These are phyloP conservation scores for Lentinula aciculospora DNA, from an alignment of 768 basidiomycete species.

Conservation along the genomic window DNA sequence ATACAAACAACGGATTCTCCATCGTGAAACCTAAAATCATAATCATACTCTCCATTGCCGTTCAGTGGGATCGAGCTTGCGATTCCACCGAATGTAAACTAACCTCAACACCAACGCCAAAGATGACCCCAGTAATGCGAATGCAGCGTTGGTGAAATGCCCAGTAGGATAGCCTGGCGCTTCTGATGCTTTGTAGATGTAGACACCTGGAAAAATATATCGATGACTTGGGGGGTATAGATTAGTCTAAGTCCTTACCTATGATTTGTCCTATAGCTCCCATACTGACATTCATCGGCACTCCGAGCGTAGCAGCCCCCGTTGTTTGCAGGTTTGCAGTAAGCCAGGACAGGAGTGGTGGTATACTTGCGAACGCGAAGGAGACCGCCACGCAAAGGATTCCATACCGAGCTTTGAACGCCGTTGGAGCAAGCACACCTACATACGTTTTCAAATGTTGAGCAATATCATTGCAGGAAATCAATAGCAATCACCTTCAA, in stretches of 20 bases:
- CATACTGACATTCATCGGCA: slow-evolving; percentile 26
- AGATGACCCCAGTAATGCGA: slow-evolving; percentile 16
- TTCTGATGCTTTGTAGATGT: slow-evolving; percentile 22
- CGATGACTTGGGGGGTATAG: neutral
- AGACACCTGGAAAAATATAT: slow-evolving; percentile 12
- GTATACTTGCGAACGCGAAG: slow-evolving; percentile 26
- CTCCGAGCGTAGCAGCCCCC: slow-evolving; percentile 22
- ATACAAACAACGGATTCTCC: neutral
- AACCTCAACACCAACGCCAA: neutral
- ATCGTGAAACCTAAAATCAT: neutral
- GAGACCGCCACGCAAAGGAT: slow-evolving; percentile 24
- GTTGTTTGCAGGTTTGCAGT: slow-evolving; percentile 26
- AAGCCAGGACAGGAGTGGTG: slow-evolving; percentile 29
- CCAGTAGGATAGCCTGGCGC: slow-evolving; percentile 26
- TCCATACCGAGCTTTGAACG: slow-evolving; percentile 21
- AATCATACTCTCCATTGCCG: slow-evolving; percentile 1
- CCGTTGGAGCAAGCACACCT: slow-evolving; percentile 7
- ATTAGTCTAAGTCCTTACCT: slow-evolving; percentile 13
- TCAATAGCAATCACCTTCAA: slow-evolving; percentile 7
- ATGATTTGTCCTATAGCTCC: slow-evolving; percentile 32
- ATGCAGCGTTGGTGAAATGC: slow-evolving; percentile 27
- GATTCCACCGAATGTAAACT: slow-evolving; percentile 4
- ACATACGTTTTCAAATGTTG: too few species aligned
- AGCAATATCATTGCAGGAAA: neutral
- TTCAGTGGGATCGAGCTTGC: neutral